A percentile compares a stretch with the other conserved stretches of the same genome.
Evolutionary conservation across 1,284 basidiomycete species (phyloP).

Genomic region (Melampsora americana): DNA sequence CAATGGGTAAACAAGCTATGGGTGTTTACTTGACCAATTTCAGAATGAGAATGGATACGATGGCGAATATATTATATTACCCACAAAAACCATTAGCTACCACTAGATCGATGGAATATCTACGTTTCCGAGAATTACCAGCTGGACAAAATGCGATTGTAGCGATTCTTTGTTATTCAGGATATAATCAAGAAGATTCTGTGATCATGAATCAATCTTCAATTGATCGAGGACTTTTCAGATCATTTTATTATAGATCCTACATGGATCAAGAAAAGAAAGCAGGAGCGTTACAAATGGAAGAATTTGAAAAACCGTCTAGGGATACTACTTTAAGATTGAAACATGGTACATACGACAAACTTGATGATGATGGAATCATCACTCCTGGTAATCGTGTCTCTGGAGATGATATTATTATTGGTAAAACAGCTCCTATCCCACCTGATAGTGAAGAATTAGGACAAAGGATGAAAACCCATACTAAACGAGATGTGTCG

Average conservation of each 20-base stretch:
- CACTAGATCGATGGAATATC: conserved; percentile 96
- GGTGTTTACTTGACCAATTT: conserved; percentile 97
- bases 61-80: conserved; percentile 67
- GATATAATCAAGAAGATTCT: conserved; percentile 99
- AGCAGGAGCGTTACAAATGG: conserved; percentile 82
- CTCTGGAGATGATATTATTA: conserved; percentile 95
- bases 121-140: conserved; percentile 94
- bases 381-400: conserved; percentile 94
- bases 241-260: conserved; percentile 96
- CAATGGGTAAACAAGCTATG: conserved; percentile 99
- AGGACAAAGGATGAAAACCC: conserved; percentile 84
- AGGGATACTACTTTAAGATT: conserved; percentile 88
- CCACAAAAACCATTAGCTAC: conserved; percentile 98
- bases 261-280: conserved; percentile 98
- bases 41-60: conserved; percentile 66
- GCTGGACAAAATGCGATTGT: conserved; percentile 98
- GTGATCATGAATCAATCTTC: conserved; percentile 99
- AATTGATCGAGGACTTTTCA: conserved; percentile 95
- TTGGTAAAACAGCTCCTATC: conserved; percentile 96
- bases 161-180: conserved; percentile 96
- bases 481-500: conserved; percentile 89
- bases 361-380: conserved; percentile 91
- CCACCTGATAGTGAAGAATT: conserved; percentile 95
- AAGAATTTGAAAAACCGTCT: conserved; percentile 96
- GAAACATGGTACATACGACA: conserved; percentile 98